These are phyloP conservation scores for Fusarium multiceps DNA, from an alignment of 2,329 filamentous ascomycete species.

Conservation along the genomic window DNA sequence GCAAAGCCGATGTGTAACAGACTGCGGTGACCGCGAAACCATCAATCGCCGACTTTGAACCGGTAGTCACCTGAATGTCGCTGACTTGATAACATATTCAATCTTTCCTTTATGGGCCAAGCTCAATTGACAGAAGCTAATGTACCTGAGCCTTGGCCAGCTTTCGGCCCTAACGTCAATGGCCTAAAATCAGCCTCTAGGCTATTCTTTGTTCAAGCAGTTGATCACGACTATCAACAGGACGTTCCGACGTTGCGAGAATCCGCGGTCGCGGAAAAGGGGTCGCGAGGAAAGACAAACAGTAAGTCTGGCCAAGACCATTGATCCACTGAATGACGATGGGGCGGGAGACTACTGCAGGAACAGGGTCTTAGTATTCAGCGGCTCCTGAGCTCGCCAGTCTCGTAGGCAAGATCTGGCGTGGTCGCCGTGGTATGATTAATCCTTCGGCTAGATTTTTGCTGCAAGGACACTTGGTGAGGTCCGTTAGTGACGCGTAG, in stretches of 20 bases:
- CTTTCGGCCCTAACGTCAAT: conserved; percentile 13
- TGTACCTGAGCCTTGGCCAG: conserved; percentile 21
- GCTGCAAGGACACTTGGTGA: conserved; percentile 1
- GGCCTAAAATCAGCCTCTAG: conserved; percentile 9
- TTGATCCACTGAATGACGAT: conserved; percentile 43
- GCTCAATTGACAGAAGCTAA: conserved; percentile 15
- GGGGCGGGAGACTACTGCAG: conserved; percentile 44
- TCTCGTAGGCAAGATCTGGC: conserved; percentile 28
- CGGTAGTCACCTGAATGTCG: conserved; percentile 18
- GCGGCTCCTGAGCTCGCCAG: conserved; percentile 27
- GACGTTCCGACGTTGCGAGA: conserved; percentile 1
- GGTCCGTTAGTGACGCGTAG: conserved; percentile 1
- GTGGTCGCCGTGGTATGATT: conserved; percentile 34
- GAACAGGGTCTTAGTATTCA: conserved; percentile 42
- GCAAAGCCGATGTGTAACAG: conserved; percentile 1
- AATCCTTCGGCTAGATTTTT: conserved; percentile 34
- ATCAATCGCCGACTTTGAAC: conserved; percentile 5
- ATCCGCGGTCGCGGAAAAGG: conserved; percentile 16
- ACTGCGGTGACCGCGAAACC: not conserved
- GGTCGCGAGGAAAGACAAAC: conserved; percentile 13
- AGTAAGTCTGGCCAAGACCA: conserved; percentile 28
- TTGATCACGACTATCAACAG: conserved; percentile 25
- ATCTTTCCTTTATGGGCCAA: conserved; percentile 4
- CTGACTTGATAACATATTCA: not conserved
- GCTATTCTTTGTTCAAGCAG: conserved; percentile 19